A percentile compares a stretch with the other conserved stretches of the same genome.
phyloP scores from a whole-genome alignment of 805 yeast genomes.

The Schwanniomyces occidentalis region DNA sequence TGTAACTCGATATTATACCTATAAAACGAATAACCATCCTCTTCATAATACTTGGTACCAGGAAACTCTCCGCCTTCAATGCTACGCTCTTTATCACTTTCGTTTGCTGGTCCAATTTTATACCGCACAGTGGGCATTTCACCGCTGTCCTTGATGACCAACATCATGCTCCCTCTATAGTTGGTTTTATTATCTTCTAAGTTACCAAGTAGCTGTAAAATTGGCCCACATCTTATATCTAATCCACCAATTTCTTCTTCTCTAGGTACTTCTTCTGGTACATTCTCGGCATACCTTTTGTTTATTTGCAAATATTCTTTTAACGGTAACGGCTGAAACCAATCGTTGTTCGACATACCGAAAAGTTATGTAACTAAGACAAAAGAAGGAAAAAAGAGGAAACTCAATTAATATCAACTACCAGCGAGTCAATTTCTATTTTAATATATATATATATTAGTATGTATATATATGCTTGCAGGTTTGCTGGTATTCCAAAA shows the following conservation, averaged over 20 bases:
- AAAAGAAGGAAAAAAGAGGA: too few relatives aligned
- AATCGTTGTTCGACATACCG: not conserved
- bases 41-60: slow-evolving; percentile 46
- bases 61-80: slow-evolving; percentile 44
- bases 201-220: slow-evolving; percentile 65
- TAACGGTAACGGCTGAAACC: slow-evolving; percentile 3
- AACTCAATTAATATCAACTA: too few relatives aligned
- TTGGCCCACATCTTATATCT: slow-evolving; percentile 75
- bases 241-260: slow-evolving; percentile 27
- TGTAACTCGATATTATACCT: slow-evolving; percentile 59
- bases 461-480: too few relatives aligned
- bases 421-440: too few relatives aligned
- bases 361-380: too few relatives aligned
- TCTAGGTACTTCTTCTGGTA: slow-evolving; percentile 32
- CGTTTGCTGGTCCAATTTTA: slow-evolving; percentile 34
- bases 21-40: slow-evolving; percentile 57
- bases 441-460: too few relatives aligned
- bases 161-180: slow-evolving; percentile 68
- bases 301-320: slow-evolving; percentile 4
- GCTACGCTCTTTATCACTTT: slow-evolving; percentile 3
- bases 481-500: too few relatives aligned
- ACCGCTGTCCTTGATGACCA: slow-evolving; percentile 53
- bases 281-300: slow-evolving; percentile 9
- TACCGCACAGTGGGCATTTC: slow-evolving; percentile 31
- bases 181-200: slow-evolving; percentile 46